Percentiles rank a stretch among this genome's conserved stretches.
These are phyloP conservation scores for Geopyxis carbonaria DNA, from an alignment of 495 filamentous ascomycete species.

Conservation along the genomic window DNA sequence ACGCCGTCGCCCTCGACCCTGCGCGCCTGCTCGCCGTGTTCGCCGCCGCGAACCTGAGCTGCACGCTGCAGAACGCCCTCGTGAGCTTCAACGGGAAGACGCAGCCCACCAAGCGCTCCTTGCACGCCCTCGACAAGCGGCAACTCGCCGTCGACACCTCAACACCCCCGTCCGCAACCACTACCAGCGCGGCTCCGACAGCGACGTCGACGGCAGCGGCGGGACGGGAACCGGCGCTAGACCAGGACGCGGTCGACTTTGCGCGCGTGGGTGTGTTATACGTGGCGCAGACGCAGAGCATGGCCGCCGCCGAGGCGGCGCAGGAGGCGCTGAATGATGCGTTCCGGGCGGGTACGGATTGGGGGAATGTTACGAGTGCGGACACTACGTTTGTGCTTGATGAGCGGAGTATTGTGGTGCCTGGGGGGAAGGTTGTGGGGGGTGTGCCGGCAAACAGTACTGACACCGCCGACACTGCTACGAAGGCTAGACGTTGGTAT, in stretches of 20 bases:
- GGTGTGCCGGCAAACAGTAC: no score
- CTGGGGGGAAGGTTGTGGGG: no score
- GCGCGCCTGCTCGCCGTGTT: constrained; percentile 57
- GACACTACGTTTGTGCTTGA: constrained; percentile 15
- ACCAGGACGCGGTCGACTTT: constrained; percentile 44
- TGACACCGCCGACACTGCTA: no score
- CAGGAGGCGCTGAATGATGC: constrained; percentile 39
- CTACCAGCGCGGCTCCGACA: neutral
- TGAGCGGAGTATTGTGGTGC: constrained; percentile 14
- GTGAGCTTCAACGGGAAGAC: constrained; percentile 55
- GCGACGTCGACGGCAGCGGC: no score
- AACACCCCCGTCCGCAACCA: constrained; percentile 10
- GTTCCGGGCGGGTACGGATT: constrained; percentile 29
- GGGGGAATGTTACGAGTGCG: constrained; percentile 11
- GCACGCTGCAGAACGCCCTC: constrained; percentile 66
- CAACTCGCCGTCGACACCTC: no score
- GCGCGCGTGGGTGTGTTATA: constrained; percentile 45
- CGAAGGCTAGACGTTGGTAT: no score
- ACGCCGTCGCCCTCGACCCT: constrained; percentile 53
- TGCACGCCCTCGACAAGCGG: constrained; percentile 18
- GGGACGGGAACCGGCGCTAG: constrained; percentile 12
- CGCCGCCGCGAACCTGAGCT: constrained; percentile 53
- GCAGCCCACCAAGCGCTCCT: constrained; percentile 27
- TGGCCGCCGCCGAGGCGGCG: constrained; percentile 38
- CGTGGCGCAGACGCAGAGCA: constrained; percentile 38